Conservation (phyloP, 73 alveolate species). For the Blepharisma stoltei region DNA sequence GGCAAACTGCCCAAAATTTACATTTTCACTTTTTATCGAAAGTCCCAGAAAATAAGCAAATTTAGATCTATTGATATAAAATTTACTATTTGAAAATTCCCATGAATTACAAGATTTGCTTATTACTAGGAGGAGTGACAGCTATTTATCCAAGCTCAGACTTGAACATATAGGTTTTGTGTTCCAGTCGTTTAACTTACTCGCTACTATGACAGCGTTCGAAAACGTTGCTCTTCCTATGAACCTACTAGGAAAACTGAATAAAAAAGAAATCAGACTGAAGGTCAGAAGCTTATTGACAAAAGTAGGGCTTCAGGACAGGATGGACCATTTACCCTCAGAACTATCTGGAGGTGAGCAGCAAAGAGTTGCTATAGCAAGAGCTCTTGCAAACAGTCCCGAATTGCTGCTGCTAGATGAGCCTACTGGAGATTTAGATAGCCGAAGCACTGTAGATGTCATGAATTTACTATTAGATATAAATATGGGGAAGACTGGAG, state of each 20-base stretch:
- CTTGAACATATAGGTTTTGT: constrained; percentile 90
- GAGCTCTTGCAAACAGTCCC: constrained; percentile 96
- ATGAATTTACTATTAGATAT: constrained; percentile 90
- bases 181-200: constrained; percentile 91
- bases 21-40: no score
- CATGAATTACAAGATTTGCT: no score
- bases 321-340: constrained; percentile 97
- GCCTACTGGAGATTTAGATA: constrained; percentile 70
- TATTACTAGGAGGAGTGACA: no score
- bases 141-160: constrained; percentile 76
- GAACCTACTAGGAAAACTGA: constrained; percentile 37
- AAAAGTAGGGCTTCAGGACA: constrained; percentile 93
- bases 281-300: constrained; percentile 71
- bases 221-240: constrained; percentile 94
- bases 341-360: constrained; percentile 98
- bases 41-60: no score
- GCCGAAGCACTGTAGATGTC: constrained; percentile 69
- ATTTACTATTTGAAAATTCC: no score
- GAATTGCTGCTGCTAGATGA: constrained; percentile 92
- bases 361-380: constrained; percentile 96
- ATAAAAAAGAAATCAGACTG: constrained; percentile 36
- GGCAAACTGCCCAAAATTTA: no score
- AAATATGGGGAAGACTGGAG: constrained; percentile 33
- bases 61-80: no score
- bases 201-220: constrained; percentile 93